Conservation (phyloP, 768 basidiomycete genomes). For the Cystofilobasidium bisporidii region DNA sequence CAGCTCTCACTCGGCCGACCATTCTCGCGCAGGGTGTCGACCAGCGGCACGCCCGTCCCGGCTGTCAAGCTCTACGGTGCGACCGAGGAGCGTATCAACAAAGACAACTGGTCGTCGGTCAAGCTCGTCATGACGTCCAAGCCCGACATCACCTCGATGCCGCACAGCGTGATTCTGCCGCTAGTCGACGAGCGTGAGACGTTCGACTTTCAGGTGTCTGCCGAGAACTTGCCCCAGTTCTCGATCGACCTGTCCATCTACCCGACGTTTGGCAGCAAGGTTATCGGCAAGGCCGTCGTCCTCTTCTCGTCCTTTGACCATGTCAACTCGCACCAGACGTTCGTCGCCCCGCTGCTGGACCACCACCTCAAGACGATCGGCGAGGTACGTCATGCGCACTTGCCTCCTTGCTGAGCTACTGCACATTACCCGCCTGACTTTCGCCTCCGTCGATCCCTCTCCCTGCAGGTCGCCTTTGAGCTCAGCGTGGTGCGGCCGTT, state of each 20-base stretch:
- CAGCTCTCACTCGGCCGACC: constrained; percentile 71
- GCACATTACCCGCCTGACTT: no score
- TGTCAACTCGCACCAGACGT: constrained; percentile 40
- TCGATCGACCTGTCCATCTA: constrained; percentile 87
- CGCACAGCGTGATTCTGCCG: constrained; percentile 81
- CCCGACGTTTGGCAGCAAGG: constrained; percentile 94
- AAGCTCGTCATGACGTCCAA: constrained; percentile 87
- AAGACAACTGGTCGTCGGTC: constrained; percentile 54
- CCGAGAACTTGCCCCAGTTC: constrained; percentile 56
- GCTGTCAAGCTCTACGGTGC: constrained; percentile 48
- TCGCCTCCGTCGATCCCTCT: no score
- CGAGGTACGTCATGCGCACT: constrained; percentile 50
- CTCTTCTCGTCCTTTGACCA: constrained; percentile 61
- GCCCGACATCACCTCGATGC: constrained; percentile 70
- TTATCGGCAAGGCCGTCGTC: constrained; percentile 84
- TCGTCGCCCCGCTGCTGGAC: constrained; percentile 67
- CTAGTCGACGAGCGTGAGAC: constrained; percentile 57
- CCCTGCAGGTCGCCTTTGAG: constrained; percentile 68
- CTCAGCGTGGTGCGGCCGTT: constrained; percentile 79
- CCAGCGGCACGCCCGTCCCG: constrained; percentile 35
- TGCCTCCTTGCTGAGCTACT: neutral
- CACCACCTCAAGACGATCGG: constrained; percentile 87
- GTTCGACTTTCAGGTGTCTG: constrained; percentile 69
- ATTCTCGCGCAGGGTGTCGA: constrained; percentile 42
- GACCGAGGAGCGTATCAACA: constrained; percentile 37